Percentiles rank a stretch among this genome's conserved stretches.
Evolutionary conservation across 805 yeast species (phyloP).

Genomic region (Candida yuanshanica): DNA sequence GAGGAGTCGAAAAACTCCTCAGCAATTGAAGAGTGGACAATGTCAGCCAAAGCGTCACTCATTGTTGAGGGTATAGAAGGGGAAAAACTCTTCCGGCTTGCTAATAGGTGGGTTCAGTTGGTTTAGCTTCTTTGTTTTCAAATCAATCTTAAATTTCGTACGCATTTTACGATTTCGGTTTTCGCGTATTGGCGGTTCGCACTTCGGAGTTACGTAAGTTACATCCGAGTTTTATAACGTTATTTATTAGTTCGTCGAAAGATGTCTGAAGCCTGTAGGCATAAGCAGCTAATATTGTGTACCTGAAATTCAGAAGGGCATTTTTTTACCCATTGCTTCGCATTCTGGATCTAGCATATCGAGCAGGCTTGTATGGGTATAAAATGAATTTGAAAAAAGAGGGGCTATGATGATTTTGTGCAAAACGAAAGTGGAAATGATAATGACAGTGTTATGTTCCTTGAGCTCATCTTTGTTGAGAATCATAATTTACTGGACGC

Average conservation of each 20-base stretch:
- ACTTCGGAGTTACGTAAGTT: not conserved
- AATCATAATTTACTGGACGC: conserved; percentile 54
- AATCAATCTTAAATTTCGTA: no score
- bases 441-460: not conserved
- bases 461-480: conserved; percentile 20
- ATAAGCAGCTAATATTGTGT: no score
- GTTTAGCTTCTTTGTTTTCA: no score
- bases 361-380: not conserved
- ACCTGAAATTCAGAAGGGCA: no score
- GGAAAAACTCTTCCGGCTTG: no score
- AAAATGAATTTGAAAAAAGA: not conserved
- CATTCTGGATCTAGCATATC: not conserved
- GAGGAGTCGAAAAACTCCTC: conserved; percentile 1
- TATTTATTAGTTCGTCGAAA: not conserved
- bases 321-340: no score
- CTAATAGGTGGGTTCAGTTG: no score
- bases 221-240: not conserved
- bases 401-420: not conserved
- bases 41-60: conserved; percentile 15
- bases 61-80: no score
- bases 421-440: not conserved
- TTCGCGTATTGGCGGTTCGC: not conserved
- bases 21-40: conserved; percentile 7
- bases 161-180: not conserved
- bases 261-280: no score